phyloP scores from a whole-genome alignment of 768 basidiomycete genomes.

The Gymnopilus junonius region DNA sequence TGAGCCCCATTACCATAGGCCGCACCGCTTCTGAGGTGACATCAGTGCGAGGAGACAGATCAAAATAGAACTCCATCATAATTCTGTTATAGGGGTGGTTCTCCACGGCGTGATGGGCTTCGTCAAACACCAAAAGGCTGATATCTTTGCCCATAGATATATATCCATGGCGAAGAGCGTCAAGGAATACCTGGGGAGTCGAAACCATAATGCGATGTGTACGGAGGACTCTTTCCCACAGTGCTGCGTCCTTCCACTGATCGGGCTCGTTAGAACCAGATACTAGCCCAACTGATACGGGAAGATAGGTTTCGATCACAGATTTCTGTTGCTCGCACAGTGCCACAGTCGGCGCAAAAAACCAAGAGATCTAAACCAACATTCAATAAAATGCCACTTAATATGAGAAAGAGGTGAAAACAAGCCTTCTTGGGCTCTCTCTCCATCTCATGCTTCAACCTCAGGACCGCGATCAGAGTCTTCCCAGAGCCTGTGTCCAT shows the following conservation, averaged over 20 bases:
- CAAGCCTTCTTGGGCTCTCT: slow-evolving; percentile 62
- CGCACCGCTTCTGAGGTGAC: slow-evolving; percentile 34
- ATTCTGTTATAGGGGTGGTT: slow-evolving; percentile 79
- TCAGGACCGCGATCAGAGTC: slow-evolving; percentile 75
- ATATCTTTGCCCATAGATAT: slow-evolving; percentile 63
- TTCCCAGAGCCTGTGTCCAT: slow-evolving; percentile 83
- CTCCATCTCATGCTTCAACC: slow-evolving; percentile 73
- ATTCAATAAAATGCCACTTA: neutral
- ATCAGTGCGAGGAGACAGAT: slow-evolving; percentile 42
- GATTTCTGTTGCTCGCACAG: slow-evolving; percentile 70
- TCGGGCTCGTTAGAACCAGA: slow-evolving; percentile 74
- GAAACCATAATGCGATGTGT: slow-evolving; percentile 70
- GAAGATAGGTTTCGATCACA: slow-evolving; percentile 60
- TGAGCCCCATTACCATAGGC: slow-evolving; percentile 76
- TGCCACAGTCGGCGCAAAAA: slow-evolving; percentile 78
- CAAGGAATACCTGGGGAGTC: slow-evolving; percentile 79
- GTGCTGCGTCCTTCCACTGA: slow-evolving; percentile 67
- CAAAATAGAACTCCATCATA: slow-evolving; percentile 76
- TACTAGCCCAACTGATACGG: slow-evolving; percentile 68
- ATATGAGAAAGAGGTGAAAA: neutral
- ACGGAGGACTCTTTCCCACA: slow-evolving; percentile 63
- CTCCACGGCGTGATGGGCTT: slow-evolving; percentile 78
- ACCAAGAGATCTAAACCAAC: slow-evolving; percentile 70
- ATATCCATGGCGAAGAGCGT: slow-evolving; percentile 77
- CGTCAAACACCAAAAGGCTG: slow-evolving; percentile 74